Conservation (phyloP, 768 basidiomycete genomes). For the Termitomyces sp. region DNA sequence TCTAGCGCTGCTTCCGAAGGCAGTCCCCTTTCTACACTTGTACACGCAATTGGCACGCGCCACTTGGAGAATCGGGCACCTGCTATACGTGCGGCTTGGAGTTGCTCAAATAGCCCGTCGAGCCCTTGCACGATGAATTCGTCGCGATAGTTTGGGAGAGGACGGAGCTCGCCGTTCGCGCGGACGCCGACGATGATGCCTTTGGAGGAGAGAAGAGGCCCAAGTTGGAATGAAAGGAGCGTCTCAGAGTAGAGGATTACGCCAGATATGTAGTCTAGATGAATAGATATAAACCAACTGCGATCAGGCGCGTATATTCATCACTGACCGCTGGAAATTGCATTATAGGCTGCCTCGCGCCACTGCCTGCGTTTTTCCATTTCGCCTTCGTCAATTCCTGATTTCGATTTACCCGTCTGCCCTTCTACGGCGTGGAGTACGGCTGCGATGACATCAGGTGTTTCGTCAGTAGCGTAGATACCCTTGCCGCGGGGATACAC, state of each 20-base stretch:
- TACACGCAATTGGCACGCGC: slow-evolving; percentile 47
- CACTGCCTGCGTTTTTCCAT: slow-evolving; percentile 37
- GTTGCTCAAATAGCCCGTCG: slow-evolving; percentile 38
- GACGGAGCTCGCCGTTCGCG: slow-evolving; percentile 45
- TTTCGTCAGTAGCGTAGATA: slow-evolving; percentile 53
- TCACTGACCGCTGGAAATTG: slow-evolving; percentile 37
- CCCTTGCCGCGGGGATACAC: slow-evolving; percentile 48
- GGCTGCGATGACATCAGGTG: slow-evolving; percentile 38
- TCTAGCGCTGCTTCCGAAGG: slow-evolving; percentile 40
- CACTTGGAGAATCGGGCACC: slow-evolving; percentile 51
- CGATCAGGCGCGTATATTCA: not conserved
- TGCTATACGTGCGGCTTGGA: slow-evolving; percentile 39
- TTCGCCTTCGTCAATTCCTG: slow-evolving; percentile 31
- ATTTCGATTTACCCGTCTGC: slow-evolving; percentile 19
- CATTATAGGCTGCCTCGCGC: slow-evolving; percentile 41
- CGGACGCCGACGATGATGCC: slow-evolving; percentile 49
- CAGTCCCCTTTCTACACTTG: slow-evolving; percentile 28
- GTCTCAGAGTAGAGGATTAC: slow-evolving; percentile 50
- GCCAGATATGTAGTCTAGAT: slow-evolving; percentile 34
- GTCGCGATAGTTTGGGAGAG: slow-evolving; percentile 37
- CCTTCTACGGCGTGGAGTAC: slow-evolving; percentile 34
- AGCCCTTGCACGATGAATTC: slow-evolving; percentile 51
- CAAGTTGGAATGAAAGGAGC: slow-evolving; percentile 47
- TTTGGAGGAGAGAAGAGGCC: slow-evolving; percentile 35
- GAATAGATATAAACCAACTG: not conserved